Conservation (phyloP, 2,329 filamentous ascomycete species). For the Stromatinia cepivora region DNA sequence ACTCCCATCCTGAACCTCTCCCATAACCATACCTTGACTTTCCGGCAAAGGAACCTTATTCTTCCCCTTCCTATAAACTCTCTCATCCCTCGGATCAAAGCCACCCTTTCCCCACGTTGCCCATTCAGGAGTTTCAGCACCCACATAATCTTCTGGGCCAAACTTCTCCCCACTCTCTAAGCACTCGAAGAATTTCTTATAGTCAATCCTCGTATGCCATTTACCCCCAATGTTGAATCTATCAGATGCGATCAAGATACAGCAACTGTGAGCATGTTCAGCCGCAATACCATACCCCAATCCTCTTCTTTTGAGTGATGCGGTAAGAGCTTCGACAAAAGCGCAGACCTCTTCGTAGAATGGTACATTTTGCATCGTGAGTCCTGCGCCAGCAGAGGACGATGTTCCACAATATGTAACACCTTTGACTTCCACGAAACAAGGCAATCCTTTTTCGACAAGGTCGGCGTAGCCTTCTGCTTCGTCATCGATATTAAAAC, state of each 20-base stretch:
- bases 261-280: slow-evolving; percentile 94
- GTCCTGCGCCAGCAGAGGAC: slow-evolving; percentile 76
- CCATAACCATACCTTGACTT: slow-evolving; percentile 25
- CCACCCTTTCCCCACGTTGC: slow-evolving; percentile 92
- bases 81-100: slow-evolving; percentile 85
- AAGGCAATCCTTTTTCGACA: slow-evolving; percentile 81
- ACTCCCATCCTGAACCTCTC: slow-evolving; percentile 6
- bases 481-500: slow-evolving; percentile 96
- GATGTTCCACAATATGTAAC: slow-evolving; percentile 96
- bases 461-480: slow-evolving; percentile 86
- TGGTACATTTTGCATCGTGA: slow-evolving; percentile 97
- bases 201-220: slow-evolving; percentile 93
- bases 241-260: slow-evolving; percentile 79
- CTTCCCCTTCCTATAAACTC: slow-evolving; percentile 84
- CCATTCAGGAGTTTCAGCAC: slow-evolving; percentile 83
- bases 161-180: slow-evolving; percentile 71
- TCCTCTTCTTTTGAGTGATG: slow-evolving; percentile 66
- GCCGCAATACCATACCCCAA: slow-evolving; percentile 88
- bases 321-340: slow-evolving; percentile 76
- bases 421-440: slow-evolving; percentile 94
- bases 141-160: slow-evolving; percentile 88
- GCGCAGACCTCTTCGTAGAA: slow-evolving; percentile 89
- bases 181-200: slow-evolving; percentile 81
- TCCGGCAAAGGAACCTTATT: slow-evolving; percentile 37
- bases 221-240: slow-evolving; percentile 74